phyloP scores from a whole-genome alignment of 2,329 filamentous ascomycete species.

The Cercospora sojina region DNA sequence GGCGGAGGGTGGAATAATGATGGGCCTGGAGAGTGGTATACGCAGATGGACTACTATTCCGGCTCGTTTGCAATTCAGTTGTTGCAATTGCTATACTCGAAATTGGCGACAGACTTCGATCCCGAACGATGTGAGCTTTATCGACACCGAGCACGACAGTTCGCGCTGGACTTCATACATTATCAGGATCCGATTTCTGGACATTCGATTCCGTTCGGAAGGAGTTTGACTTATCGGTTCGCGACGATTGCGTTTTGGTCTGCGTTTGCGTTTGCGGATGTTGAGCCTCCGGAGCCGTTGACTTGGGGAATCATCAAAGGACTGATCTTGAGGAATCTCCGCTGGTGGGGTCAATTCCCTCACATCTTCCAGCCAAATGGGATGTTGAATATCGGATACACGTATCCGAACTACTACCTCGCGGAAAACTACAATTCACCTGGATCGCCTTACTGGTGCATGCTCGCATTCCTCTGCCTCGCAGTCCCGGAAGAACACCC shows the following conservation, averaged over 20 bases:
- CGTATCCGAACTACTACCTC: conserved; percentile 77
- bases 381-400: conserved; percentile 73
- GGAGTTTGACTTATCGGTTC: conserved; percentile 78
- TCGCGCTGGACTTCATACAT: conserved; percentile 69
- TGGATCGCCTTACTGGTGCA: conserved; percentile 72
- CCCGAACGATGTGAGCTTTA: conserved; percentile 67
- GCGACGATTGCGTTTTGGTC: conserved; percentile 85
- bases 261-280: conserved; percentile 70
- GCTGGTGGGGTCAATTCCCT: conserved; percentile 75
- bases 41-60: conserved; percentile 84
- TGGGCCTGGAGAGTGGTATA: conserved; percentile 68
- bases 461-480: conserved; percentile 72
- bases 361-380: conserved; percentile 74
- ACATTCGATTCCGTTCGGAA: conserved; percentile 72
- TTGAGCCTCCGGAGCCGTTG: conserved; percentile 68
- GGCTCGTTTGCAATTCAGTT: conserved; percentile 81
- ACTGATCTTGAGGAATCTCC: conserved; percentile 68
- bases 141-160: conserved; percentile 63
- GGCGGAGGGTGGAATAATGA: conserved; percentile 78
- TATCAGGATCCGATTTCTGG: conserved; percentile 71
- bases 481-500: conserved; percentile 68
- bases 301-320: conserved; percentile 80
- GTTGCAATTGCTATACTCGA: conserved; percentile 73
- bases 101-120: conserved; percentile 65
- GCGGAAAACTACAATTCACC: conserved; percentile 83